Evolutionary conservation across 1,284 basidiomycete genomes (phyloP).

Genomic region (Dichomitus squalens): DNA sequence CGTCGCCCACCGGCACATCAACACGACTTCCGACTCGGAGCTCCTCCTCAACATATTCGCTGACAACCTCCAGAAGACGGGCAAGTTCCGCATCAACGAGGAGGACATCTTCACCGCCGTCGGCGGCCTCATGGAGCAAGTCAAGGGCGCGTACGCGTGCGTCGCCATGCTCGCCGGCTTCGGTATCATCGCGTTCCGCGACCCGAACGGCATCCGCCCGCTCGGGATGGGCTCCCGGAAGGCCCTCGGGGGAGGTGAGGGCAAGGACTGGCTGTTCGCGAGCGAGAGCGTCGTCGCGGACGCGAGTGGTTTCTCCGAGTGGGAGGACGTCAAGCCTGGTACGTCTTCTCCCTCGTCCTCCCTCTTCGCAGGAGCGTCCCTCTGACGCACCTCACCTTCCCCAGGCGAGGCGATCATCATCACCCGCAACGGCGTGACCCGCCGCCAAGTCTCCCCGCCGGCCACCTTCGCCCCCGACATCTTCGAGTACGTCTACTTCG

Average conservation of each 20-base stretch:
- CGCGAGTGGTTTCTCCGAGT: slow-evolving; percentile 87
- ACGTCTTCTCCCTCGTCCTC: slow-evolving; percentile 26
- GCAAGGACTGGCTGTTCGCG: slow-evolving; percentile 88
- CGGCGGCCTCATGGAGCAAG: slow-evolving; percentile 85
- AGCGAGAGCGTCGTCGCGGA: slow-evolving; percentile 98
- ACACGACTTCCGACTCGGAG: slow-evolving; percentile 98
- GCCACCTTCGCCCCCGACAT: slow-evolving; percentile 95
- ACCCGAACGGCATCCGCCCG: slow-evolving; percentile 98
- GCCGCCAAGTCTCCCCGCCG: slow-evolving; percentile 72
- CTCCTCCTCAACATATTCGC: slow-evolving; percentile 97
- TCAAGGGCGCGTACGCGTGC: slow-evolving; percentile 94
- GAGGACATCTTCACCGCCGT: slow-evolving; percentile 99
- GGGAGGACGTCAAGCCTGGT: slow-evolving; percentile 95
- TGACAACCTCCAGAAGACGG: slow-evolving; percentile 96
- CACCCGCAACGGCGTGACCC: slow-evolving; percentile 75
- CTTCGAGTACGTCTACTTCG: slow-evolving; percentile 99
- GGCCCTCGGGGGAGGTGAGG: slow-evolving; percentile 41
- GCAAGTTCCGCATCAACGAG: slow-evolving; percentile 99
- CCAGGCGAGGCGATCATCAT: slow-evolving; percentile 92
- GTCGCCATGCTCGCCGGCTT: slow-evolving; percentile 99
- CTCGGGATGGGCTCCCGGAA: slow-evolving; percentile 80
- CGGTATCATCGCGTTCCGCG: slow-evolving; percentile 97
- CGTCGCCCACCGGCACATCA: slow-evolving; percentile 97
- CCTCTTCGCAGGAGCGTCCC: background rate
- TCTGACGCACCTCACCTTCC: background rate